phyloP scores from a whole-genome alignment of 140 eudicot genomes.

The Cichorium intybus region DNA sequence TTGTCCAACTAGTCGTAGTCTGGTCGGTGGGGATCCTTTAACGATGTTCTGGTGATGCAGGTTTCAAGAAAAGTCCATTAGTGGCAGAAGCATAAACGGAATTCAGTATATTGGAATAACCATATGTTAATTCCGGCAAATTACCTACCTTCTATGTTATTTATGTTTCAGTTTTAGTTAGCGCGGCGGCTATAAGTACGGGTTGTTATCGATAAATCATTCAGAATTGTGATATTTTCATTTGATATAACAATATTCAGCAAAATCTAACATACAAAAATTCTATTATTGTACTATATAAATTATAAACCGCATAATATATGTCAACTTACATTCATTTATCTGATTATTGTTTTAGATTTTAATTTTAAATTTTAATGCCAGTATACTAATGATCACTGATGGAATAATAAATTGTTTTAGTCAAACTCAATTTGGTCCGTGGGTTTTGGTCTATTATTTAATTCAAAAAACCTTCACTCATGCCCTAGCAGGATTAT shows the following conservation, averaged over 20 bases:
- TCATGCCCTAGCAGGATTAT: conserved; percentile 9
- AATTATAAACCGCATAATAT: neutral
- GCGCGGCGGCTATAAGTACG: too few relatives aligned
- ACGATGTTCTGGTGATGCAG: neutral
- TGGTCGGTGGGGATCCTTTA: neutral
- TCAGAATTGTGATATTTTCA: too few relatives aligned
- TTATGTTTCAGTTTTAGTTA: neutral
- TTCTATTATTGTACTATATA: too few relatives aligned
- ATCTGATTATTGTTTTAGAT: neutral
- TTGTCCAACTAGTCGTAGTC: neutral
- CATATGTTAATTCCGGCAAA: conserved; percentile 10
- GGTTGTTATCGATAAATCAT: too few relatives aligned
- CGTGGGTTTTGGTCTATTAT: neutral
- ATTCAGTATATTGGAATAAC: neutral
- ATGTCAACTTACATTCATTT: neutral
- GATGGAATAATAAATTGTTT: neutral
- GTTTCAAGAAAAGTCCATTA: neutral
- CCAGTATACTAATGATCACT: too few relatives aligned
- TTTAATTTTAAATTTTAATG: neutral
- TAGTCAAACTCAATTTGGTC: neutral
- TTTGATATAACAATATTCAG: too few relatives aligned
- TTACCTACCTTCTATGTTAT: neutral
- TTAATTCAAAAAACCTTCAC: too few relatives aligned
- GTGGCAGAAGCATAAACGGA: neutral
- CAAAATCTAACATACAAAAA: too few relatives aligned